A percentile compares a stretch with the other conserved stretches of the same genome.
Evolutionary conservation across 257 asterid genomes (phyloP).

Genomic region (Solanum gandarillasii): DNA sequence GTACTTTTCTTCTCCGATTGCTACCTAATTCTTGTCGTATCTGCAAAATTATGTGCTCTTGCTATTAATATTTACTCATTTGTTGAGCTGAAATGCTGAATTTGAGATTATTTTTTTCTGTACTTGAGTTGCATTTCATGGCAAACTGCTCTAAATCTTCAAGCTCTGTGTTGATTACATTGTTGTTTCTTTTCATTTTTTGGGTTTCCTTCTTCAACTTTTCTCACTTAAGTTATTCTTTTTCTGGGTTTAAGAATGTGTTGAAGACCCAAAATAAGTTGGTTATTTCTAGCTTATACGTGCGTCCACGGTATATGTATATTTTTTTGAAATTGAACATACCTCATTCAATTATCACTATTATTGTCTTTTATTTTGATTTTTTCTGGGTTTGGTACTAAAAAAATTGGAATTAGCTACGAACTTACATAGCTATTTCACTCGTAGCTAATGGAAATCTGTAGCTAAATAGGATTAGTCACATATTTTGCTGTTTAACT

Average conservation of each 20-base stretch:
- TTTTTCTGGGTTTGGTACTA: background rate
- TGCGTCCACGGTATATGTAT: background rate
- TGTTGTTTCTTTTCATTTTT: background rate
- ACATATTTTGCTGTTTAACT: background rate
- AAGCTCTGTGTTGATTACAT: background rate
- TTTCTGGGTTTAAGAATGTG: background rate
- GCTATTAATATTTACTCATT: background rate
- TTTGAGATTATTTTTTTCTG: background rate
- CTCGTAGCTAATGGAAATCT: background rate
- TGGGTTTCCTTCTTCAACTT: background rate
- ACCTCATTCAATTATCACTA: background rate
- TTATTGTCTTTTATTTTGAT: background rate
- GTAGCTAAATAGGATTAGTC: background rate
- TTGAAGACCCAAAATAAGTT: background rate
- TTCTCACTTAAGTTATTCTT: background rate
- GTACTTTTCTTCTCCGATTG: background rate
- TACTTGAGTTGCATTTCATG: background rate
- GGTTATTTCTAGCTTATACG: background rate
- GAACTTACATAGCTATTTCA: background rate
- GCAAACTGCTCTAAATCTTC: background rate
- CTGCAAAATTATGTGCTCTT: background rate
- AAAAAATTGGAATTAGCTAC: background rate
- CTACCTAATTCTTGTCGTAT: background rate
- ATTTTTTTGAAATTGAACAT: background rate
- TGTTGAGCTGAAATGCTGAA: background rate